Evolutionary conservation across 2,329 filamentous ascomycete species (phyloP), one percentile per base, ranked within the genome.

Genomic region (Pestalotiopsis sp.): DNA sequence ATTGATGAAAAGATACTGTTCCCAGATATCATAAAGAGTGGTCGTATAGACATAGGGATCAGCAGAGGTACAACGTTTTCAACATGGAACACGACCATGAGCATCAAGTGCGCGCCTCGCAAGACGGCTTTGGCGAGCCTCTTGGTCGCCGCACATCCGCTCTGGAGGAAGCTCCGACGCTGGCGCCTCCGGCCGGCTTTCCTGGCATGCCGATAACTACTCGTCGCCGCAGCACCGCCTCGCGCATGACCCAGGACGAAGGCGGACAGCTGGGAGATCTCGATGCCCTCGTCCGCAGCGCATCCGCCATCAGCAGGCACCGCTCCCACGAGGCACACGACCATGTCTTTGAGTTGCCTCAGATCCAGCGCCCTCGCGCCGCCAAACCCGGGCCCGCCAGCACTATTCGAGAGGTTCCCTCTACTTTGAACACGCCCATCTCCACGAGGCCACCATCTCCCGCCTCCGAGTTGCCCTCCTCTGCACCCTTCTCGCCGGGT

Each of bases 351-450:
- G 62, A 64, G 62, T 13, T 64, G 38, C 62, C 62, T 45, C 45
- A 49, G 23, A 64, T 64, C 38, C 62, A 64, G 11, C 23, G 39
- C 2, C 62, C 62, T 14, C 62, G 62, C 4, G 62, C 39, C 6
- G 62, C 38, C 25, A 64, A 64, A 20, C 39, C 45, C 5, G 62
- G 38, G 12, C 62, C 45, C 39, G 39, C 31, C 20, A 52, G 62
- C 62, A 64, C 62, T 7, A 64, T 64, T 31, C 62, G 62, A 23
- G 62, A 64, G 62, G 62, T 64, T 14, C 62, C 62, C 4, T 64
- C 62, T 5, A 52, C 27, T 25, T 25, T 64, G 7, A 64, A 45
- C 38, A 49, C 62, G 45, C 62, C 62, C 23, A 36, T 64, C 12
- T 49, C 62, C 12, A 64, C 62, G n/a, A 36, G 62, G 17, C 62